Base-by-base conservation (phyloP, 306 rosid species). In the Acacia crassicarpa region DNA sequence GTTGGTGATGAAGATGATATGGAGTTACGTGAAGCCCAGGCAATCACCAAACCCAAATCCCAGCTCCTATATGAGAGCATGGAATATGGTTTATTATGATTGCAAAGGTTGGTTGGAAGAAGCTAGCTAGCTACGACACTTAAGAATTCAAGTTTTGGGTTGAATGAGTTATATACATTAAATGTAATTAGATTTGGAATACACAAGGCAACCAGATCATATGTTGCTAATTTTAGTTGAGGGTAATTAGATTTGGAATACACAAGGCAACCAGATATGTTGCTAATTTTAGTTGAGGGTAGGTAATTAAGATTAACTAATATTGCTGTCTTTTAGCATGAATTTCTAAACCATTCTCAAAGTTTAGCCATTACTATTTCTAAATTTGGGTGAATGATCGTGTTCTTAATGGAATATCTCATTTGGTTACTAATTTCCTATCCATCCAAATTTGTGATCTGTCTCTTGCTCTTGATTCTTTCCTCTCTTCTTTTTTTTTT, bases 311-410 rank as follows among this genome's bases (percentile, higher is more conserved):
- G 32, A n/a, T 12, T 69, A 38, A 38, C 45, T 33, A 33, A 66
- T 15, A 16, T 67, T 20, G 27, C 48, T 69, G 67, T 72, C 49
- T 84, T 85, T 75, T 30, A n/a, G 38, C 81, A 51, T 78, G 6
- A 46, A 63, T 75, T 83, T 75, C 76, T 45, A 2, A 75, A 48
- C 90, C 92, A 81, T 17, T 25, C 86, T 76, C 48, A 76, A 65
- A 80, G 91, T 80, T 81, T 74, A 71, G 76, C 89, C 90, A 40
- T 51, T 75, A 71, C 43, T 63, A 16, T 56, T 74, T 87, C 84
- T 85, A 74, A 72, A 82, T 33, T 88, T 48, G 70, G 83, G 83
- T 25, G 40, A 73, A 65, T 44, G 51, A 1, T 62, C 4, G 5
- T 35, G 19, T 74, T 75, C 74, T 75, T 48, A 20, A 38, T n/a